Evolutionary conservation across 2,329 filamentous ascomycete species (phyloP).

Genomic region (Xylaria sp.): DNA sequence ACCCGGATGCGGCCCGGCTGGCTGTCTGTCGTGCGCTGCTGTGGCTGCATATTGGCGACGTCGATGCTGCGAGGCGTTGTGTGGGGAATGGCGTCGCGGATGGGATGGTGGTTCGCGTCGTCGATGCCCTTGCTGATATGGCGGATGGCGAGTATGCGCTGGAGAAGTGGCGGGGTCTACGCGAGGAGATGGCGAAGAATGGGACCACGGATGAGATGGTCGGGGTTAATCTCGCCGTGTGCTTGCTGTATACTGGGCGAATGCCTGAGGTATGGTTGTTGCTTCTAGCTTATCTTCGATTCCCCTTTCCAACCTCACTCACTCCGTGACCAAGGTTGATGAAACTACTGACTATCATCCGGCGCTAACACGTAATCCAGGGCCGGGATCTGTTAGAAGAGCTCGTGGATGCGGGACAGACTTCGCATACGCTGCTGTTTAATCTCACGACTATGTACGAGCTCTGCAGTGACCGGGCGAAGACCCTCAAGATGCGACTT

Average conservation of each 20-base stretch:
- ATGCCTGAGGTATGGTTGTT: conserved; percentile 71
- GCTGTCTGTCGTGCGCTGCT: conserved; percentile 70
- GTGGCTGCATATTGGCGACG: conserved; percentile 82
- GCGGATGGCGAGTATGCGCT: conserved; percentile 81
- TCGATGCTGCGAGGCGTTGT: conserved; percentile 71
- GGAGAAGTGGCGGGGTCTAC: conserved; percentile 67
- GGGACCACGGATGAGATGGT: conserved; percentile 72
- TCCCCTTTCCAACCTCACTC: not conserved
- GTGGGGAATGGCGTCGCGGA: conserved; percentile 49
- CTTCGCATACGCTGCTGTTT: conserved; percentile 85
- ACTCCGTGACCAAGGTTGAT: not conserved
- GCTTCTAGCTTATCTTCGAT: not conserved
- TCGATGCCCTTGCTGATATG: conserved; percentile 79
- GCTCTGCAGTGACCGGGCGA: conserved; percentile 82
- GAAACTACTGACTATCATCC: not conserved
- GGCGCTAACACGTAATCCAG: conserved; percentile 51
- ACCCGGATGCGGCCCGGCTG: conserved; percentile 51
- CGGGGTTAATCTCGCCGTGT: conserved; percentile 85
- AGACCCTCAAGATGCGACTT: conserved; percentile 75
- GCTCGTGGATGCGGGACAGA: conserved; percentile 69
- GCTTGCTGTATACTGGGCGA: conserved; percentile 81
- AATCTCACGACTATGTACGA: conserved; percentile 94
- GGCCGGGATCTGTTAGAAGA: conserved; percentile 74
- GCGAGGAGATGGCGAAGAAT: conserved; percentile 57
- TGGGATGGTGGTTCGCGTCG: conserved; percentile 55